Evolutionary conservation across 345 rosid genomes (phyloP), one percentile per base, ranked within the genome.

Genomic region (Garcia nutans): DNA sequence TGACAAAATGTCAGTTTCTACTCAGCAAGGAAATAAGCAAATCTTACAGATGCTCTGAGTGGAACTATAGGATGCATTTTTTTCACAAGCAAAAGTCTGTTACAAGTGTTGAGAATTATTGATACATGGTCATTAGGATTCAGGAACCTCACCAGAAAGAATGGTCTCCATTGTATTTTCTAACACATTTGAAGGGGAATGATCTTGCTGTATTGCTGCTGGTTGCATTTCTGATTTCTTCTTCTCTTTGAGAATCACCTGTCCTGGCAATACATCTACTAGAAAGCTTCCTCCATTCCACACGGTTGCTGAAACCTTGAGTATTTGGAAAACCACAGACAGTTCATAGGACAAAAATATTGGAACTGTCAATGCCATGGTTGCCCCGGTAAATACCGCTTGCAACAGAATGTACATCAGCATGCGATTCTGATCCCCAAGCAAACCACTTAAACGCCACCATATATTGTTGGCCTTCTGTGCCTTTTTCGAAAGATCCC

Each of bases 201-300:
- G 75, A 44, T 87, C 87, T 31, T 73, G 78, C 22, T 63, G 79
- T 55, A 77, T 2, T 20, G 64, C 45, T 61, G 33, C 31, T 20
- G 78, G 63, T 60, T 31, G 70, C 70, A 61, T 84, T 76, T 84
- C 92, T 8, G 86, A 71, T 79, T 85, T 90, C 76, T 86, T 93
- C 77, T 88, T 86, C 87, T 93, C 93, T 81, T 95, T 93, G 73
- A 85, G 88, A 37, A 93, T 93, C 77, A 89, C 94, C 91, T 93
- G 97, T 62, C 87, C 84, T 0, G 99, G 98, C 98, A 93, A 85
- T 61, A 91, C 98, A 63, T 91, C 99, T 45, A 95, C 78, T 65
- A 93, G 86, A 73, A 95, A 95, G 89, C 90, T 93, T 59, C 93
- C 99, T 20, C 99, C 99, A 71, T 93, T 95, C 97, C 97, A 95